Conservation (phyloP, 805 yeast species). For the Saturnispora hagleri region DNA sequence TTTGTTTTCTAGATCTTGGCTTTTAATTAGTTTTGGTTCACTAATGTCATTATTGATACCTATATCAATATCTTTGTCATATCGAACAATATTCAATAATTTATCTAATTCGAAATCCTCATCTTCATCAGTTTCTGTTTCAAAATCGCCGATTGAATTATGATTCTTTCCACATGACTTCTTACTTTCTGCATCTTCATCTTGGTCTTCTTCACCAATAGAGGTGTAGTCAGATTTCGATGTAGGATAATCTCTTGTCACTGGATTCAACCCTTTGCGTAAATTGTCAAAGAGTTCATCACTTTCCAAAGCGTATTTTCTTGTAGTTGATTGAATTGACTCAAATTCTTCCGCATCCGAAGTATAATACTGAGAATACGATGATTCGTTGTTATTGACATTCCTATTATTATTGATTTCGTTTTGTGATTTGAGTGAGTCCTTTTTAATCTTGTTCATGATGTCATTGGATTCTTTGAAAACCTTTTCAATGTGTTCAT, state of each 20-base stretch:
- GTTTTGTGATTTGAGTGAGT: constrained; percentile 1
- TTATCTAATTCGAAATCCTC: constrained; percentile 2
- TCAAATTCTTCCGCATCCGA: constrained; percentile 24
- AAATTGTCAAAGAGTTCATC: constrained; percentile 21
- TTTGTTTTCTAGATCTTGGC: neutral
- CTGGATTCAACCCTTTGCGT: constrained; percentile 14
- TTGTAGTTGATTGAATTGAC: constrained; percentile 17
- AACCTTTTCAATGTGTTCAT: constrained; percentile 1
- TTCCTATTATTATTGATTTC: neutral
- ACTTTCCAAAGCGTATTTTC: constrained; percentile 20
- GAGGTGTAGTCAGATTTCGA: constrained; percentile 22
- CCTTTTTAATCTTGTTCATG: constrained; percentile 4
- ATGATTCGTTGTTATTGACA: neutral
- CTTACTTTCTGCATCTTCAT: constrained; percentile 10
- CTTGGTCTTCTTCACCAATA: neutral
- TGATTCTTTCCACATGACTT: neutral
- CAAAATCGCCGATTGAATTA: neutral
- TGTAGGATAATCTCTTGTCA: constrained; percentile 8
- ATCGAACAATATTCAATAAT: constrained; percentile 5
- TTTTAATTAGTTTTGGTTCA: neutral
- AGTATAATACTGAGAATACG: constrained; percentile 21
- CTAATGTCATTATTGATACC: neutral
- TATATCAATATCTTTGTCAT: neutral
- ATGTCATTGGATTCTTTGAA: neutral
- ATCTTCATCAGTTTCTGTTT: neutral